Conservation (phyloP, 176 grass and related monocot species). For the Stipa capillata region DNA sequence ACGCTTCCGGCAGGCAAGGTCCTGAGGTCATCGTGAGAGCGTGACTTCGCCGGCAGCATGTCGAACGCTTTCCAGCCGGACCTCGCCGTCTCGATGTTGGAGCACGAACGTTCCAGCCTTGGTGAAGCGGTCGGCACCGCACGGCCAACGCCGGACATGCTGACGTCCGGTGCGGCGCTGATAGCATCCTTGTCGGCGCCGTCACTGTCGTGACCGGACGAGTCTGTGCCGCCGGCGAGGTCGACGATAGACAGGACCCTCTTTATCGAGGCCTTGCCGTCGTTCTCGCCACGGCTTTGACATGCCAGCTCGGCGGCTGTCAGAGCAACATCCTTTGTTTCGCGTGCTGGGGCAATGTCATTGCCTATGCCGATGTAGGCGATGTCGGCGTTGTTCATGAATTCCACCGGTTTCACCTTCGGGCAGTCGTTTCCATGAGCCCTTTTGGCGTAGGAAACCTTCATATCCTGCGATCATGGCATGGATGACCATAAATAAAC, state of each 20-base stretch:
- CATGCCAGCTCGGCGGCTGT: slow-evolving; percentile 7
- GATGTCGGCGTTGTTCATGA: slow-evolving; percentile 18
- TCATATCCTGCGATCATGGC: slow-evolving; percentile 28
- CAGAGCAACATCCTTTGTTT: not conserved
- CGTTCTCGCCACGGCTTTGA: slow-evolving; percentile 23
- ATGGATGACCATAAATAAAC: not conserved
- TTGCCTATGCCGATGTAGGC: not conserved
- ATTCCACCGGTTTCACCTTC: slow-evolving; percentile 67
- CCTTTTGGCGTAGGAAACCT: slow-evolving; percentile 28
- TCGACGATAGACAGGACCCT: slow-evolving; percentile 18
- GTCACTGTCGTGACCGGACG: slow-evolving; percentile 3
- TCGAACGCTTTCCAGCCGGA: slow-evolving; percentile 20
- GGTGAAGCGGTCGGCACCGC: no score
- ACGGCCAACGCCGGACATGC: not conserved
- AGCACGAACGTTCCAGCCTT: slow-evolving; percentile 73
- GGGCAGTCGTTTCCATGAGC: slow-evolving; percentile 28
- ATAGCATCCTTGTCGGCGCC: not conserved
- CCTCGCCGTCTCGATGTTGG: slow-evolving; percentile 88
- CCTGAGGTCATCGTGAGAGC: slow-evolving; percentile 50
- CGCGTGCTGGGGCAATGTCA: not conserved
- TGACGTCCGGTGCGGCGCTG: slow-evolving; percentile 20
- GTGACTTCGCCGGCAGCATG: slow-evolving; percentile 44
- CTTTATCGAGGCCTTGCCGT: slow-evolving; percentile 25
- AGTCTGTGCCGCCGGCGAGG: slow-evolving; percentile 9
- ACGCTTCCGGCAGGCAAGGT: not conserved